Evolutionary conservation across 2,329 filamentous ascomycete genomes (phyloP).

Genomic region (Colletotrichum sp.): DNA sequence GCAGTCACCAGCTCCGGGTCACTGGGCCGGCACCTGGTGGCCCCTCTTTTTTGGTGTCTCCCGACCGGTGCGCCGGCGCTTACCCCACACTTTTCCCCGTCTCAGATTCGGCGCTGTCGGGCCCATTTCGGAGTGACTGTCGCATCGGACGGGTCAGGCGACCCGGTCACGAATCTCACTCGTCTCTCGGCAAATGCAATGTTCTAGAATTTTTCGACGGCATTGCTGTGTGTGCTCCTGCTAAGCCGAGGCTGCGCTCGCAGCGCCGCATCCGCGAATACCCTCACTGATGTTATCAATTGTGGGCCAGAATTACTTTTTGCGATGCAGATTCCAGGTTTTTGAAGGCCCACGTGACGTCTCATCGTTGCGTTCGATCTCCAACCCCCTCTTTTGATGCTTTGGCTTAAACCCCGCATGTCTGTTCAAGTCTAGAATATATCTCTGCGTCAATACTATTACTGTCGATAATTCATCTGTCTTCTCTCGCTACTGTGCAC

Average conservation of each 20-base stretch:
- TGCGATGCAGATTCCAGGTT: background rate
- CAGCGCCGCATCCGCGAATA: background rate
- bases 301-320: background rate
- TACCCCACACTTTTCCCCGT: slow-evolving; percentile 9
- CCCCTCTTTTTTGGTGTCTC: background rate
- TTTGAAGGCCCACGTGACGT: background rate
- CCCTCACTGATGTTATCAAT: background rate
- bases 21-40: slow-evolving; percentile 15
- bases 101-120: slow-evolving; percentile 7
- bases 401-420: background rate
- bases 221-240: background rate
- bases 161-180: background rate
- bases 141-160: slow-evolving; percentile 1
- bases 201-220: background rate
- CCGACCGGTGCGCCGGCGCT: slow-evolving; percentile 11
- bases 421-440: background rate
- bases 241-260: background rate
- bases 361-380: background rate
- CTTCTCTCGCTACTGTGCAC: background rate
- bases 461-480: rapidly evolving
- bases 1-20: slow-evolving; percentile 12
- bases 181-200: background rate
- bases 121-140: slow-evolving; percentile 1
- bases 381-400: background rate
- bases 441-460: rapidly evolving